Conservation (phyloP, 108 stramenopile genomes). For the Aurantiochytrium sp. region DNA sequence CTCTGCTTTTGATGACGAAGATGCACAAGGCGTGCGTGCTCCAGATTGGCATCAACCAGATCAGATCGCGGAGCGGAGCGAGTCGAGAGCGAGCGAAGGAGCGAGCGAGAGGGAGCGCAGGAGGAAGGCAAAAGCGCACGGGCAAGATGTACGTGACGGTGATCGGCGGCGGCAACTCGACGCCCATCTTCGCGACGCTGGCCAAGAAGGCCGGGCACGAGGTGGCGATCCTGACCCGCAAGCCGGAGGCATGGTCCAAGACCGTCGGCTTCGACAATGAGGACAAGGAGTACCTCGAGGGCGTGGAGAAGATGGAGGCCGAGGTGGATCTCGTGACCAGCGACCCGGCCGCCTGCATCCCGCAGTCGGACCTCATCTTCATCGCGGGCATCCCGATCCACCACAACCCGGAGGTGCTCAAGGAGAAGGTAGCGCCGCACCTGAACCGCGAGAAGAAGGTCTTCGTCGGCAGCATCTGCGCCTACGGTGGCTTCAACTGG, state of each 20-base stretch:
- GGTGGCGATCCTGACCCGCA: conserved; percentile 21
- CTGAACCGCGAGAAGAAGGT: conserved; percentile 15
- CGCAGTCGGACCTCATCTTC: conserved; percentile 13
- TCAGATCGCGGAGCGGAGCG: too few relatives aligned
- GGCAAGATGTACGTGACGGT: neutral
- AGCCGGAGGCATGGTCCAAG: neutral
- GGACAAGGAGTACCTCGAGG: conserved; percentile 7
- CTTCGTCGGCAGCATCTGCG: conserved; percentile 22
- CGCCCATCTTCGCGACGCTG: conserved; percentile 10
- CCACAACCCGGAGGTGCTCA: conserved; percentile 22
- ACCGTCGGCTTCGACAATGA: conserved; percentile 1
- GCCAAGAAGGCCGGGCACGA: neutral
- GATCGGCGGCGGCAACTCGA: conserved; percentile 27
- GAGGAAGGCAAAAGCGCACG: neutral
- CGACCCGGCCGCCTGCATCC: conserved; percentile 1
- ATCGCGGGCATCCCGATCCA: conserved; percentile 25
- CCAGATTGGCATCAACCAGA: too few relatives aligned
- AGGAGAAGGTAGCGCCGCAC: neutral
- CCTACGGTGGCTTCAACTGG: conserved; percentile 27
- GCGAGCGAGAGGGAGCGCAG: too few relatives aligned
- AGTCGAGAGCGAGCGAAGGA: too few relatives aligned
- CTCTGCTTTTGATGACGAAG: too few relatives aligned
- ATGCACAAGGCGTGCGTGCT: too few relatives aligned
- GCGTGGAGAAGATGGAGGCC: neutral
- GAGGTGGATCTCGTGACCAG: neutral